phyloP scores from a whole-genome alignment of 345 rosid genomes.

The Eucalyptus curtisii region DNA sequence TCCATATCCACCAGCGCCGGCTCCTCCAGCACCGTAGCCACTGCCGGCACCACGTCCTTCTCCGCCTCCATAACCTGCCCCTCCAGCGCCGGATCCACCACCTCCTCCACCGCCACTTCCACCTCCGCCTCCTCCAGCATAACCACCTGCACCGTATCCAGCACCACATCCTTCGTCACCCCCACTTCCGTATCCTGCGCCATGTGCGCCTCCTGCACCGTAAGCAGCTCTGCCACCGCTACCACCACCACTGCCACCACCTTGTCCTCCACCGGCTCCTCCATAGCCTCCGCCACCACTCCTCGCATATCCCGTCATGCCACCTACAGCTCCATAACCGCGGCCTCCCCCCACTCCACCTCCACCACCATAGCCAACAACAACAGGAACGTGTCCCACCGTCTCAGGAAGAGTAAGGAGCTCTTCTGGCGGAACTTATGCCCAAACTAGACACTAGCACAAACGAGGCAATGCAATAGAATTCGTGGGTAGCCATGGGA shows the following conservation, averaged over 20 bases:
- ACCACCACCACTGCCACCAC: slow-evolving; percentile 7
- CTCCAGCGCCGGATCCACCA: background rate
- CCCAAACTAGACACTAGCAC: slow-evolving; percentile 12
- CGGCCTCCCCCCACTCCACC: slow-evolving; percentile 4
- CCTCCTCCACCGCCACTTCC: background rate
- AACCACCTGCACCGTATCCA: background rate
- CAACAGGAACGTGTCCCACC: slow-evolving; percentile 1
- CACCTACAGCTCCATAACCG: slow-evolving; percentile 2
- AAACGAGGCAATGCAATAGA: slow-evolving; percentile 1
- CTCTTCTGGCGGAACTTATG: slow-evolving; percentile 17
- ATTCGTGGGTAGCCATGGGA: slow-evolving; percentile 9
- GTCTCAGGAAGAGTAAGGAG: slow-evolving; percentile 12
- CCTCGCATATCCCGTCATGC: slow-evolving; percentile 3
- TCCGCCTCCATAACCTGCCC: background rate
- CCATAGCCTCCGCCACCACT: slow-evolving; percentile 8
- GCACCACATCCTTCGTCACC: background rate
- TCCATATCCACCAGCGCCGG: background rate
- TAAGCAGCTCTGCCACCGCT: slow-evolving; percentile 1
- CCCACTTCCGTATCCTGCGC: background rate
- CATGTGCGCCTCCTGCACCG: slow-evolving; percentile 8
- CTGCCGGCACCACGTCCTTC: background rate
- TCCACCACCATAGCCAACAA: background rate
- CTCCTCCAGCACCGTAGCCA: background rate
- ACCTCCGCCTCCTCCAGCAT: background rate
- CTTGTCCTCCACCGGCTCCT: slow-evolving; percentile 9